Percentiles rank a stretch among this genome's conserved stretches.
Conservation (phyloP, 441 rosid genomes). For the Jatropha multifida region DNA sequence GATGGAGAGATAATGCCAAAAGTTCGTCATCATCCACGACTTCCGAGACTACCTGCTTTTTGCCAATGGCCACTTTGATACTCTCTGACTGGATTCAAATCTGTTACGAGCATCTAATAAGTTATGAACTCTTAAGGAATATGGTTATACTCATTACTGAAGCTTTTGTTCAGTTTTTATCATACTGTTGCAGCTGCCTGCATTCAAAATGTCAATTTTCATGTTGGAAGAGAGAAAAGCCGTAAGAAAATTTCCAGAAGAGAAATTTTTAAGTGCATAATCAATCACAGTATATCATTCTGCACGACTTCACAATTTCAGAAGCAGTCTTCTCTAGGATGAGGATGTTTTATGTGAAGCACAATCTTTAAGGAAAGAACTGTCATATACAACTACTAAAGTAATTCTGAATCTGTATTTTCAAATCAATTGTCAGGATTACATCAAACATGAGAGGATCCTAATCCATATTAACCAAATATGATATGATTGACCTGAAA, state of each 20-base stretch:
- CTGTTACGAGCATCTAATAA: not conserved
- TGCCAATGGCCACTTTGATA: conserved; percentile 20
- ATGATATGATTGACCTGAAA: no score
- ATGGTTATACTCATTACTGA: conserved; percentile 7
- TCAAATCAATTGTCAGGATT: no score
- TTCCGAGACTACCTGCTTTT: conserved; percentile 31
- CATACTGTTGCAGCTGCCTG: not conserved
- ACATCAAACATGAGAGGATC: no score
- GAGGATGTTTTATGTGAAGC: not conserved
- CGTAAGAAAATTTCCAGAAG: not conserved
- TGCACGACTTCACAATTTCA: not conserved
- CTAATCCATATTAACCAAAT: no score
- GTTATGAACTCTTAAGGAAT: not conserved
- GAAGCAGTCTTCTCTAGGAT: not conserved
- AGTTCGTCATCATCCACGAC: conserved; percentile 21
- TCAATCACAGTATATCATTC: not conserved
- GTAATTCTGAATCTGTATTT: no score
- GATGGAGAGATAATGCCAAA: conserved; percentile 45
- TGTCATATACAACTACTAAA: no score
- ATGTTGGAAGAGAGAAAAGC: not conserved
- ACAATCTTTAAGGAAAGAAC: no score
- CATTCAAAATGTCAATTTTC: not conserved
- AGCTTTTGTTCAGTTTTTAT: not conserved
- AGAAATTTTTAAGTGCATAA: not conserved
- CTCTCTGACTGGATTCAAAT: not conserved